Percentiles rank a stretch among this genome's conserved stretches.
phyloP scores from a whole-genome alignment of 2,329 filamentous ascomycete genomes.

The Dothideomycetes sp. region DNA sequence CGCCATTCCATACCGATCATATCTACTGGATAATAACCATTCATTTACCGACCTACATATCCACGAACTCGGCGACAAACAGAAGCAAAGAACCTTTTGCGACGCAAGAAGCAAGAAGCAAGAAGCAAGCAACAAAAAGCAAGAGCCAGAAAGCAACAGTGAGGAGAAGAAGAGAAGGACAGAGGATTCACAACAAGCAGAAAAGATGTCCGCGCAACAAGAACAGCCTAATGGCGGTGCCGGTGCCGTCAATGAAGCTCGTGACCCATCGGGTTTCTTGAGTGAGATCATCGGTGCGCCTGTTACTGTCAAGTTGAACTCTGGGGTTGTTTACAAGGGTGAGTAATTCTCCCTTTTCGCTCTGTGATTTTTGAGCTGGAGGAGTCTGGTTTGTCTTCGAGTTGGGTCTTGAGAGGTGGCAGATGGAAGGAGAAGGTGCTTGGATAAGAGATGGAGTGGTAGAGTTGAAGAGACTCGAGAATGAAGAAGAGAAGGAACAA shows the following conservation, averaged over 20 bases:
- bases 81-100: too few relatives aligned
- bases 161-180: neutral
- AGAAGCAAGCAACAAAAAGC: too few relatives aligned
- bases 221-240: slow-evolving; percentile 5
- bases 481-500: neutral
- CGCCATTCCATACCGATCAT: too few relatives aligned
- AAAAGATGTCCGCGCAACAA: neutral
- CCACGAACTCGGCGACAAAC: too few relatives aligned
- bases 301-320: slow-evolving; percentile 96
- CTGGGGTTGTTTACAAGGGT: slow-evolving; percentile 98
- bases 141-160: too few relatives aligned
- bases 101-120: too few relatives aligned
- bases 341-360: slow-evolving; percentile 12
- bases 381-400: neutral
- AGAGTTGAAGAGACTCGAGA: neutral
- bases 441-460: neutral
- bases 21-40: too few relatives aligned
- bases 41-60: too few relatives aligned
- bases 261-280: slow-evolving; percentile 88
- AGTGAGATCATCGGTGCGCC: slow-evolving; percentile 89
- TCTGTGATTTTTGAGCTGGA: neutral
- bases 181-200: neutral
- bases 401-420: neutral
- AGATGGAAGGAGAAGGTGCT: too few relatives aligned
- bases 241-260: slow-evolving; percentile 50